Conservation (phyloP, 225 moss, liverwort and hornwort genomes). For the Polytrichum commune region DNA sequence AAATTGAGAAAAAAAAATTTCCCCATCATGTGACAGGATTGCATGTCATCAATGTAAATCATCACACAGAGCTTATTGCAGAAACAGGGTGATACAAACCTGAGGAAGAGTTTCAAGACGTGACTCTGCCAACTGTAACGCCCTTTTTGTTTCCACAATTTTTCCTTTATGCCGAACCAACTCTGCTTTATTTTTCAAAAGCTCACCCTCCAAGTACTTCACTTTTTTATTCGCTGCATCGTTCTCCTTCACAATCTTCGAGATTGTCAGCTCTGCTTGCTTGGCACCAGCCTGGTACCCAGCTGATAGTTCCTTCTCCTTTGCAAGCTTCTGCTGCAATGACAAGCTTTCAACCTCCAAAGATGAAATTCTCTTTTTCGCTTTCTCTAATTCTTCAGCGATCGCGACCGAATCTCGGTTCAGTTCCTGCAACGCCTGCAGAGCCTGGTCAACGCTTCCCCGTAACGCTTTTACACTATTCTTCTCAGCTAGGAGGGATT, state of each 20-base stretch:
- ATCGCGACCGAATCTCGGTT: slow-evolving; percentile 48
- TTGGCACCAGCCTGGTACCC: slow-evolving; percentile 25
- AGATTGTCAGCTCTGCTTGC: slow-evolving; percentile 25
- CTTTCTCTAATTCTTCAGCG: slow-evolving; percentile 42
- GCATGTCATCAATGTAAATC: too few species aligned
- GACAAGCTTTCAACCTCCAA: slow-evolving; percentile 35
- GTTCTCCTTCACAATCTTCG: slow-evolving; percentile 43
- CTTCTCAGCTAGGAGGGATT: slow-evolving; percentile 48
- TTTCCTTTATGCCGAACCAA: slow-evolving; percentile 45
- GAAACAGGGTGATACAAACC: slow-evolving; percentile 15
- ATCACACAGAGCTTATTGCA: too few species aligned
- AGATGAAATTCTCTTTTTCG: slow-evolving; percentile 39
- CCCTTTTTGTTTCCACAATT: slow-evolving; percentile 48
- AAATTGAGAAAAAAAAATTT: too few species aligned
- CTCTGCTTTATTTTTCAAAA: slow-evolving; percentile 49
- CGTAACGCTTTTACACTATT: slow-evolving; percentile 57
- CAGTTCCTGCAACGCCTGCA: slow-evolving; percentile 57
- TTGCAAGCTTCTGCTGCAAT: slow-evolving; percentile 42
- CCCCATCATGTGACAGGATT: too few species aligned
- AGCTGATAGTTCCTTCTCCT: slow-evolving; percentile 41
- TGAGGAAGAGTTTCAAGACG: slow-evolving; percentile 56
- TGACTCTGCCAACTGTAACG: slow-evolving; percentile 51
- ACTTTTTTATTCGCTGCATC: slow-evolving; percentile 36
- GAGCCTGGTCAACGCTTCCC: slow-evolving; percentile 55
- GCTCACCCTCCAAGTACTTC: slow-evolving; percentile 50